phyloP scores from a whole-genome alignment of 1,139 yeast species.

The Wickerhamiella infanticola region DNA sequence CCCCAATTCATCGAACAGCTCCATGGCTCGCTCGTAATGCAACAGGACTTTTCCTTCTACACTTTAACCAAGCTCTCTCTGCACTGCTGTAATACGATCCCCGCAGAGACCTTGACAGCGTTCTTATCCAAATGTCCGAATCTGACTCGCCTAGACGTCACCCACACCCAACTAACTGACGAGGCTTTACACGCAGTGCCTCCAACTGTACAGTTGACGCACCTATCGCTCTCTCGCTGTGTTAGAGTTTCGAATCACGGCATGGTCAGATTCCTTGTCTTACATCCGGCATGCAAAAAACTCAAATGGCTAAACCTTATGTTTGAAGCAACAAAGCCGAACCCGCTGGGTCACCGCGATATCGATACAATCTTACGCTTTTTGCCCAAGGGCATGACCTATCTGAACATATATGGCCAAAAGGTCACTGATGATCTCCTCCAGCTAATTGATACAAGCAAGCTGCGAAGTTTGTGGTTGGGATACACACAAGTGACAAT shows the following conservation, averaged over 20 bases:
- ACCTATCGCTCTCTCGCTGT: constrained; percentile 66
- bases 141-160: constrained; percentile 57
- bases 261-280: constrained; percentile 50
- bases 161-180: constrained; percentile 65
- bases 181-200: constrained; percentile 38
- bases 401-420: constrained; percentile 61
- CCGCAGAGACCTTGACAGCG: constrained; percentile 38
- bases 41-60: constrained; percentile 63
- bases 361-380: constrained; percentile 29
- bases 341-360: constrained; percentile 32
- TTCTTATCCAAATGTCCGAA: constrained; percentile 43
- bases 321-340: constrained; percentile 55
- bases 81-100: constrained; percentile 76
- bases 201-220: constrained; percentile 45
- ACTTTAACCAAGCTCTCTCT: constrained; percentile 46
- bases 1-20: constrained; percentile 38
- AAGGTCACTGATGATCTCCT: constrained; percentile 46
- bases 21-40: constrained; percentile 41
- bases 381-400: constrained; percentile 32
- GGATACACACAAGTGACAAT: constrained; percentile 41
- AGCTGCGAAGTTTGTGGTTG: constrained; percentile 46
- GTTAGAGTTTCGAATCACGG: constrained; percentile 62
- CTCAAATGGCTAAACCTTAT: constrained; percentile 67
- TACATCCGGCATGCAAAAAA: constrained; percentile 49
- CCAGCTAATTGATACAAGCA: constrained; percentile 34